phyloP scores from a whole-genome alignment of 768 basidiomycete genomes.

The Mycena galericulata region DNA sequence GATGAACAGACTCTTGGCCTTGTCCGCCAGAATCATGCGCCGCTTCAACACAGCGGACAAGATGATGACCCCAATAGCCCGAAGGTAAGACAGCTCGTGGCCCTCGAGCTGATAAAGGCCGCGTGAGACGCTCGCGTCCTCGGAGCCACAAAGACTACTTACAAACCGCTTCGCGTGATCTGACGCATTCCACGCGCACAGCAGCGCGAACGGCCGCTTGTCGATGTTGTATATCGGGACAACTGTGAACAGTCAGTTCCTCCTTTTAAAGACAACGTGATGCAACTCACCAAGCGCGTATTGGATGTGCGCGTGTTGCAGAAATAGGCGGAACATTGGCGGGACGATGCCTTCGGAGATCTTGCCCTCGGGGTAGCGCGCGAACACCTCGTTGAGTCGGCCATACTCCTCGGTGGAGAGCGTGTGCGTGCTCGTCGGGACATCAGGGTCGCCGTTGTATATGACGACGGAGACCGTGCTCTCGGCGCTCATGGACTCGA shows the following conservation, averaged over 20 bases:
- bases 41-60: constrained; percentile 93
- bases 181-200: constrained; percentile 91
- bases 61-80: constrained; percentile 95
- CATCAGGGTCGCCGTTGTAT: constrained; percentile 73
- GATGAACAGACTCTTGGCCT: constrained; percentile 92
- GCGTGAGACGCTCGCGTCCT: constrained; percentile 17
- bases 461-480: constrained; percentile 75
- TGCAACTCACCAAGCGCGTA: constrained; percentile 82
- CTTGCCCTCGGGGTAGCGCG: constrained; percentile 85
- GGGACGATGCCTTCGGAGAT: constrained; percentile 91
- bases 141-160: constrained; percentile 42
- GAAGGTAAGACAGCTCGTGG: constrained; percentile 90
- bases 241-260: constrained; percentile 54
- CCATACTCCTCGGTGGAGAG: constrained; percentile 80
- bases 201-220: constrained; percentile 89
- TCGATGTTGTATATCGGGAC: constrained; percentile 96
- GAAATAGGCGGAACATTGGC: constrained; percentile 81
- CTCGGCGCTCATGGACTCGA: constrained; percentile 75
- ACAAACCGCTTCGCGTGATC: constrained; percentile 87
- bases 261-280: not conserved
- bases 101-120: constrained; percentile 75
- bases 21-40: constrained; percentile 94
- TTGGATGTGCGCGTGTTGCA: constrained; percentile 81
- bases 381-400: constrained; percentile 81
- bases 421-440: constrained; percentile 63